Conservation (phyloP, 2,329 filamentous ascomycete species). For the Apiospora saccharicola region DNA sequence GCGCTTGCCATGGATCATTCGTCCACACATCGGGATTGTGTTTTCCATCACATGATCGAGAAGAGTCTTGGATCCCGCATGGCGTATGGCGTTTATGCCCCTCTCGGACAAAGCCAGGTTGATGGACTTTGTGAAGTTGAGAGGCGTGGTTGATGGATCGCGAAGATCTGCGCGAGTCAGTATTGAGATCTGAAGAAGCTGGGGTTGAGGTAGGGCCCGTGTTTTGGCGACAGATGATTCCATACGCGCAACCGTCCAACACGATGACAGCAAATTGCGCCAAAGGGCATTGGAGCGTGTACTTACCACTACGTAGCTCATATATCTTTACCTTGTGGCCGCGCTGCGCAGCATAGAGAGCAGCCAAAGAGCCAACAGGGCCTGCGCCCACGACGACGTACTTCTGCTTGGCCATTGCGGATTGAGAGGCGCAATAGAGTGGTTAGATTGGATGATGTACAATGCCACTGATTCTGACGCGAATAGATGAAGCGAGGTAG, state of each 20-base stretch:
- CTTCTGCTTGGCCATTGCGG: conserved; percentile 62
- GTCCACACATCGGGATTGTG: conserved; percentile 92
- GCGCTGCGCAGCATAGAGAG: conserved; percentile 87
- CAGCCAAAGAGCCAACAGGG: conserved; percentile 90
- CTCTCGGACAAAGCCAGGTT: conserved; percentile 94
- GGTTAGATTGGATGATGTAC: not conserved
- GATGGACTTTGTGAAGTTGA: conserved; percentile 99
- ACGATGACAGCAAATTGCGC: not conserved
- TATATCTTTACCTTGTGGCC: conserved; percentile 94
- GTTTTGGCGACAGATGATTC: not conserved
- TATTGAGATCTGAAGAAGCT: not conserved
- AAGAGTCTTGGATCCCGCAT: conserved; percentile 71
- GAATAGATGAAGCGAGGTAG: not conserved
- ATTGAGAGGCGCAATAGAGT: not conserved
- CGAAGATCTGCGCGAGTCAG: conserved; percentile 73
- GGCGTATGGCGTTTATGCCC: conserved; percentile 85
- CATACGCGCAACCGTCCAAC: not conserved
- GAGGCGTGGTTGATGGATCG: conserved; percentile 79
- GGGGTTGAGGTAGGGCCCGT: not conserved
- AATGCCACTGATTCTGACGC: not conserved
- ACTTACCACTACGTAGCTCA: conserved; percentile 86
- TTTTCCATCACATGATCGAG: conserved; percentile 76
- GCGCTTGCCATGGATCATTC: conserved; percentile 88
- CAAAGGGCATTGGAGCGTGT: not conserved
- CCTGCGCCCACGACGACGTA: conserved; percentile 89